A percentile compares a stretch with the other conserved stretches of the same genome.
phyloP scores from a whole-genome alignment of 805 yeast species.

The Pichia cabralensis region DNA sequence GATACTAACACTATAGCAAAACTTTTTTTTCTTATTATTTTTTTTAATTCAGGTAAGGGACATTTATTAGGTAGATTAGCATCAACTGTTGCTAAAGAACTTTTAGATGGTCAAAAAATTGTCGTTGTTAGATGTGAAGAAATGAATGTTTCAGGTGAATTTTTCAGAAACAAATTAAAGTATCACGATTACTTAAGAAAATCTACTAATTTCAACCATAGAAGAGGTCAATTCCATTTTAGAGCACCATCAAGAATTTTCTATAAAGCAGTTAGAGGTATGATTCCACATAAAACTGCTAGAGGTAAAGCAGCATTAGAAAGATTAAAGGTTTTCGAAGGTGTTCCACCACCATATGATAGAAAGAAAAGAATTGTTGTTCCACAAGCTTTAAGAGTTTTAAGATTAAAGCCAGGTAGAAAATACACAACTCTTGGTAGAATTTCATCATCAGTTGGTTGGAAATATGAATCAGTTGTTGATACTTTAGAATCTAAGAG shows the following conservation, averaged over 20 bases:
- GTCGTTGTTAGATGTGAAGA: constrained; percentile 97
- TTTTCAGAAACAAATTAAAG: constrained; percentile 99
- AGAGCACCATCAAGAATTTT: constrained; percentile 99
- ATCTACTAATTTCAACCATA: constrained; percentile 97
- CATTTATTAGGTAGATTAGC: constrained; percentile 99
- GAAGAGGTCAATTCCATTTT: constrained; percentile 99
- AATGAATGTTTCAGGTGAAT: constrained; percentile 98
- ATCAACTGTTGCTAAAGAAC: constrained; percentile 95
- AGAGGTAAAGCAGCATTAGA: constrained; percentile 99
- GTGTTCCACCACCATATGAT: constrained; percentile 99
- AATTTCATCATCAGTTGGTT: constrained; percentile 93
- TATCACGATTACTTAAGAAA: constrained; percentile 99
- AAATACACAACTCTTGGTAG: constrained; percentile 98
- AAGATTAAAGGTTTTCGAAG: constrained; percentile 99
- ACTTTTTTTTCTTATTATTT: not conserved
- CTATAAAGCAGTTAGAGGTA: constrained; percentile 99
- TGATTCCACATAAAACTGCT: constrained; percentile 99
- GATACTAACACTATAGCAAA: constrained; percentile 8
- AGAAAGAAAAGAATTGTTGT: constrained; percentile 99
- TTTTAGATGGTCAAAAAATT: constrained; percentile 95
- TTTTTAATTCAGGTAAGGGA: constrained; percentile 63
- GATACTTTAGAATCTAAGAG: constrained; percentile 98
- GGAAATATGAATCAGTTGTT: constrained; percentile 99
- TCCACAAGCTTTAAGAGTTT: constrained; percentile 98
- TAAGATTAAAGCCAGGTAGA: constrained; percentile 99